These are phyloP conservation scores for Pseudogymnoascus destructans DNA, from an alignment of 2,329 filamentous ascomycete genomes.

Conservation along the genomic window DNA sequence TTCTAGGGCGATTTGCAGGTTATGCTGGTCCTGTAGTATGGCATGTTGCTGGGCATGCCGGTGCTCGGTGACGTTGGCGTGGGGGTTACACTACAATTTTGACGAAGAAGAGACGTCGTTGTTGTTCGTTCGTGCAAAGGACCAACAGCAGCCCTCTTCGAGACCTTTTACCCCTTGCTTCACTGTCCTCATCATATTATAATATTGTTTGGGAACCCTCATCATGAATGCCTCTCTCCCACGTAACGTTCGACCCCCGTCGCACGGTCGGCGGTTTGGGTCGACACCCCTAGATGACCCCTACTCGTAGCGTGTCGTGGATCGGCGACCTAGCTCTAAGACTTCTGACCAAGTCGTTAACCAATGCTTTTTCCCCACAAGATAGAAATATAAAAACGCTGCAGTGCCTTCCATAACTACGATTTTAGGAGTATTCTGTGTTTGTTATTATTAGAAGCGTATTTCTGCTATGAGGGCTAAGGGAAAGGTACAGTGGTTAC, in stretches of 20 bases:
- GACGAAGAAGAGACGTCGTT: not conserved
- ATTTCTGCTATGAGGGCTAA: constrained; percentile 1
- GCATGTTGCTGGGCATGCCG: not conserved
- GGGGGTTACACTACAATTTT: not conserved
- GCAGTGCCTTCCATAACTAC: not conserved
- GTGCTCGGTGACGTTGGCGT: not conserved
- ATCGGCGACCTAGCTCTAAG: not conserved
- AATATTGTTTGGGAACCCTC: not conserved
- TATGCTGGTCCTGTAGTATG: not conserved
- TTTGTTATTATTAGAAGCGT: not conserved
- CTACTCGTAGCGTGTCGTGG: constrained; percentile 2
- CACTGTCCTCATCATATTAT: not conserved
- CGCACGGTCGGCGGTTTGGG: constrained; percentile 1
- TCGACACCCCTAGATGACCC: constrained; percentile 7
- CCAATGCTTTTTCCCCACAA: not conserved
- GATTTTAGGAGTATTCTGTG: not conserved
- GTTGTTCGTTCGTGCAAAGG: not conserved
- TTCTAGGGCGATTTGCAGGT: not conserved
- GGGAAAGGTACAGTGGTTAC: no score
- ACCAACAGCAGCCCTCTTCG: not conserved
- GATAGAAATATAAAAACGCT: not conserved
- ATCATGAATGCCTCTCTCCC: not conserved
- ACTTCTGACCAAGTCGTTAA: not conserved
- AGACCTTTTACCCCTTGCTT: not conserved
- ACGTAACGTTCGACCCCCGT: not conserved